These are phyloP conservation scores for Yamadazyma epiphylla DNA, from an alignment of 1,139 yeast genomes.

Conservation along the genomic window DNA sequence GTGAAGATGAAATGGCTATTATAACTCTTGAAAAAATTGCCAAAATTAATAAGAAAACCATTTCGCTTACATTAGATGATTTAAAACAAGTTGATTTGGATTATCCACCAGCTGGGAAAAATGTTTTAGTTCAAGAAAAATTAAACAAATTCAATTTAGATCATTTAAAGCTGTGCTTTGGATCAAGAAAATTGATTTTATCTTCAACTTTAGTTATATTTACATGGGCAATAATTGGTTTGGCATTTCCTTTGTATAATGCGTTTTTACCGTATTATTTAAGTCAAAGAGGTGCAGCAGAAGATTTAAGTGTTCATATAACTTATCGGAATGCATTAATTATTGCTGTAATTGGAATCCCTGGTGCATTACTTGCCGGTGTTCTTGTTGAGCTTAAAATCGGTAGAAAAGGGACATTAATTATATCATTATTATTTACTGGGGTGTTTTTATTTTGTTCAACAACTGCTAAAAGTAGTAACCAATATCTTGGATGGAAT, in stretches of 20 bases:
- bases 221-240: conserved; percentile 43
- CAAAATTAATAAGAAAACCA: conserved; percentile 22
- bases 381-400: conserved; percentile 33
- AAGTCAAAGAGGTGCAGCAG: conserved; percentile 27
- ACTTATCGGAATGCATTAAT: conserved; percentile 40
- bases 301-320: conserved; percentile 28
- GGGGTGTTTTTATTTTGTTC: conserved; percentile 39
- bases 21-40: conserved; percentile 36
- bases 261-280: conserved; percentile 41
- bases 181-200: conserved; percentile 26
- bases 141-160: conserved; percentile 24
- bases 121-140: conserved; percentile 21
- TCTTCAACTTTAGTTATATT: conserved; percentile 34
- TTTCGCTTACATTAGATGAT: conserved; percentile 27
- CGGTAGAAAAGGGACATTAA: conserved; percentile 40
- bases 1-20: conserved; percentile 34
- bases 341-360: conserved; percentile 39
- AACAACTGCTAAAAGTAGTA: conserved; percentile 38
- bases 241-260: conserved; percentile 44
- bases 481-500: conserved; percentile 42
- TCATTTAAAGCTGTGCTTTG: conserved; percentile 35
- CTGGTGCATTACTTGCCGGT: conserved; percentile 40
- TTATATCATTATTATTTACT: conserved; percentile 29
- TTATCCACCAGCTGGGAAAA: conserved; percentile 13
- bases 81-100: conserved; percentile 23